A percentile compares a stretch with the other conserved stretches of the same genome.
These are phyloP conservation scores for Boechera divaricarpa DNA, from an alignment of 345 rosid species.

Conservation along the genomic window DNA sequence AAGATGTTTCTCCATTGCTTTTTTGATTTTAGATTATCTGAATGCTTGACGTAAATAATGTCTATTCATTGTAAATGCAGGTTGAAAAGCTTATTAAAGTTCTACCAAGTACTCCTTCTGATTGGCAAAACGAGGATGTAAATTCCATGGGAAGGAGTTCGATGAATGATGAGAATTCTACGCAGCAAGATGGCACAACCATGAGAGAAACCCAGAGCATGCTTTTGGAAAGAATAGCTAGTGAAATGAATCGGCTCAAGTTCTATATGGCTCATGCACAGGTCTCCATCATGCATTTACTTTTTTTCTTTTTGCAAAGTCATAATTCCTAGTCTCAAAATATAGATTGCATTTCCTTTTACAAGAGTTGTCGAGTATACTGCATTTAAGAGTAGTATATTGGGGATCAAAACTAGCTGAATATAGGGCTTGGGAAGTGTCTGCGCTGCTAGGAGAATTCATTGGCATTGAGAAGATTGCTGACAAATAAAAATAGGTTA, in stretches of 20 bases:
- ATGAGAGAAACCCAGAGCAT: conserved; percentile 94
- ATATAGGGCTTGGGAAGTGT: conserved; percentile 2
- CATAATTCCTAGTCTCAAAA: neutral
- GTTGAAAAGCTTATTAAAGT: conserved; percentile 97
- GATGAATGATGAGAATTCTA: conserved; percentile 50
- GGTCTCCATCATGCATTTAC: conserved; percentile 62
- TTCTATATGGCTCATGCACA: conserved; percentile 90
- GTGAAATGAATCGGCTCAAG: conserved; percentile 96
- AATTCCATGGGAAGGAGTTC: conserved; percentile 52
- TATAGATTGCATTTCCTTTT: conserved; percentile 19
- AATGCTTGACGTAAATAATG: neutral
- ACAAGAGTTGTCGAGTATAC: neutral
- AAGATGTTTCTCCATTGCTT: neutral
- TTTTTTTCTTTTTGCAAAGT: neutral
- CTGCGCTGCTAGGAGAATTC: conserved; percentile 14
- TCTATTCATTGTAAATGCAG: conserved; percentile 46
- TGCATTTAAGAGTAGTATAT: conserved; percentile 17
- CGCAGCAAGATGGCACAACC: conserved; percentile 75
- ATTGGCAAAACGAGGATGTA: conserved; percentile 78
- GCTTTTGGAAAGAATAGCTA: conserved; percentile 97
- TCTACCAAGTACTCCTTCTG: conserved; percentile 79
- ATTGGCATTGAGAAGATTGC: neutral
- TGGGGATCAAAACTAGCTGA: conserved; percentile 18
- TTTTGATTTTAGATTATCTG: neutral
- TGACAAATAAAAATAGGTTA: neutral